Conservation (phyloP, 106 monocot genomes). For the Apostasia ramifera region DNA sequence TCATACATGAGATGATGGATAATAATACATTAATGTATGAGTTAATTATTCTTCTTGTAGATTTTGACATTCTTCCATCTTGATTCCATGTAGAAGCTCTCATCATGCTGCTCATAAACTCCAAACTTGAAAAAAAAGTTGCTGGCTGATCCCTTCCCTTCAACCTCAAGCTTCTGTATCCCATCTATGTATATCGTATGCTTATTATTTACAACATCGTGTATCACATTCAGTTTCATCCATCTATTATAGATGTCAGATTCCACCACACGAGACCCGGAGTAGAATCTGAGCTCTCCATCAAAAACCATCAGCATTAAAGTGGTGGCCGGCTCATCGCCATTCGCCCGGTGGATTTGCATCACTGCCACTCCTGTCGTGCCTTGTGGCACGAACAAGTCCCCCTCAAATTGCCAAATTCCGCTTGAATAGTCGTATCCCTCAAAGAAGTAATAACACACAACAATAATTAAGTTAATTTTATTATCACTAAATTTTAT, state of each 20-base stretch:
- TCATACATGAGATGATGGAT: too few relatives aligned
- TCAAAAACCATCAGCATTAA: conserved; percentile 27
- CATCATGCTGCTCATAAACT: conserved; percentile 19
- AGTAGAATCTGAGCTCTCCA: conserved; percentile 17
- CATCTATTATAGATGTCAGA: conserved; percentile 21
- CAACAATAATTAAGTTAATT: too few relatives aligned
- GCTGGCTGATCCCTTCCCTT: neutral
- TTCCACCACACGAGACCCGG: neutral
- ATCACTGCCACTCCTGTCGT: conserved; percentile 23
- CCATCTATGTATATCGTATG: conserved; percentile 20
- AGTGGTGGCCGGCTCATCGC: conserved; percentile 4
- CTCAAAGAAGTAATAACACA: neutral
- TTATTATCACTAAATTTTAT: too few relatives aligned
- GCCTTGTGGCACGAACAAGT: conserved; percentile 13
- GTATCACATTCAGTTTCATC: conserved; percentile 33
- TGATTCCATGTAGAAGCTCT: conserved; percentile 21
- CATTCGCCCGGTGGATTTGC: conserved; percentile 11
- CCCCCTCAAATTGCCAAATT: conserved; percentile 37
- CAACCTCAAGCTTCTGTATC: conserved; percentile 2
- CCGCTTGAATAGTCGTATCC: conserved; percentile 21
- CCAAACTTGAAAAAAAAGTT: conserved; percentile 30
- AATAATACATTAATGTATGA: too few relatives aligned
- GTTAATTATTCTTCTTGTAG: neutral
- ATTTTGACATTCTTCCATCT: conserved; percentile 29
- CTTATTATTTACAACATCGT: conserved; percentile 6